Conservation (phyloP, 1,284 basidiomycete genomes). For the Moniliella sp. region DNA sequence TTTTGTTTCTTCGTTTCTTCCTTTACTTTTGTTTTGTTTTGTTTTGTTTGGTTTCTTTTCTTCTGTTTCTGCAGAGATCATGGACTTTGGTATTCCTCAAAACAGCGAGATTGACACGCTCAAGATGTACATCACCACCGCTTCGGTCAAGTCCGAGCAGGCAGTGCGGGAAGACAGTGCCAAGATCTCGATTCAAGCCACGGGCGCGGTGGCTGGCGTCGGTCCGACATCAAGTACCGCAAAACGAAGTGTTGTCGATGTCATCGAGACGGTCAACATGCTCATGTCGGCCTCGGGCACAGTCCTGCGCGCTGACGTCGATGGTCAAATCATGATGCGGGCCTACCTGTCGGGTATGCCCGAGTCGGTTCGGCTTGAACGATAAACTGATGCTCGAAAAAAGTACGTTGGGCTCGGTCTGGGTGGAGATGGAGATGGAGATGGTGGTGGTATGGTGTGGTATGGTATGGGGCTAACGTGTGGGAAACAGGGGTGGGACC, state of each 20-base stretch:
- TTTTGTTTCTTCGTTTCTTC: too few relatives aligned
- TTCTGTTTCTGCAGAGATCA: constrained; percentile 85
- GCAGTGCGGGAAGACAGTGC: constrained; percentile 67
- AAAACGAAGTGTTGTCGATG: constrained; percentile 99
- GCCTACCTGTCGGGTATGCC: constrained; percentile 87
- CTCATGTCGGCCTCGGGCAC: constrained; percentile 89
- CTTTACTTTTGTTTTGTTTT: too few relatives aligned
- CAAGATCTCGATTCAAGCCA: constrained; percentile 86
- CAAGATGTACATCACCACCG: constrained; percentile 96
- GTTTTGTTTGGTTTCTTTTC: background rate
- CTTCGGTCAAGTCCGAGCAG: constrained; percentile 66
- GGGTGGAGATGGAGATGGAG: too few relatives aligned
- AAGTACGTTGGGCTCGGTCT: too few relatives aligned
- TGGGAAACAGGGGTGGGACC: background rate
- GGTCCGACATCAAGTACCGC: constrained; percentile 83
- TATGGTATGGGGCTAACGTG: too few relatives aligned
- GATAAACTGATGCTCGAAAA: constrained; percentile 89
- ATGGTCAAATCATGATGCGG: constrained; percentile 92
- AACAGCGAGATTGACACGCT: constrained; percentile 93
- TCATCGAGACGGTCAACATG: constrained; percentile 83
- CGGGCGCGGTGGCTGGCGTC: constrained; percentile 81
- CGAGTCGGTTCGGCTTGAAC: constrained; percentile 91
- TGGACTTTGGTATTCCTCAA: constrained; percentile 98
- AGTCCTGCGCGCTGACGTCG: constrained; percentile 81
- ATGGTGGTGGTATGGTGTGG: too few relatives aligned